Evolutionary conservation across 345 rosid species (phyloP), one percentile per base, ranked within the genome.

Genomic region (Pistacia integerrima): DNA sequence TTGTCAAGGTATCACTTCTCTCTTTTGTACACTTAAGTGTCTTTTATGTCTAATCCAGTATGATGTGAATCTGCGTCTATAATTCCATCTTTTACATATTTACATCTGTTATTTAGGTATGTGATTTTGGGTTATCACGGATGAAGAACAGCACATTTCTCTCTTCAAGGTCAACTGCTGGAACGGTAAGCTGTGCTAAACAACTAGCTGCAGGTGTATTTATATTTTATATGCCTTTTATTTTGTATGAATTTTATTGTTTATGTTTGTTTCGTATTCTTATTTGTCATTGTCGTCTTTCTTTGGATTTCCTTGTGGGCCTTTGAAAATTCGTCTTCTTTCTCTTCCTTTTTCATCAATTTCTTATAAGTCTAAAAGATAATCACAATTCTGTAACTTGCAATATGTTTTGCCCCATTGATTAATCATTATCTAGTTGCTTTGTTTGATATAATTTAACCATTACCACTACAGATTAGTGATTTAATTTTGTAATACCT

Each of bases 101-200:
- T 74, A 70, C 75, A 56, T 74, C 18, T 73, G 65, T 75, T 56
- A 72, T 62, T 74, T 64, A 94, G 98, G 98, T 95, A 38, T 93
- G 97, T 18, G 98, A 95, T 84, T 95, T 95, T 69, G 98, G 99
- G 62, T 85, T 95, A 80, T 93, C 99, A 60, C 84, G 97, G 60
- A 93, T 93, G 92, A 95, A 95, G 86, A 81, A 90, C 82, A 95
- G 90, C 85, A 93, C 99, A 64, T 95, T 88, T 86, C 98, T 95
- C 62, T 91, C 98, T 59, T 90, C 99, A 41, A 87, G 91, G 81
- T 95, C 99, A 64, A 90, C 99, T 55, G 99, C 97, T 70, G 99
- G 99, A 80, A 93, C 97, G 76, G 98, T 95, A 87, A 89, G 91
- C 72, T 52, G 10, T 55, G 54, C 79, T 63, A 44, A 76, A 73